These are phyloP conservation scores for Ensete glaucum DNA, from an alignment of 176 grass and related monocot genomes.

Conservation along the genomic window DNA sequence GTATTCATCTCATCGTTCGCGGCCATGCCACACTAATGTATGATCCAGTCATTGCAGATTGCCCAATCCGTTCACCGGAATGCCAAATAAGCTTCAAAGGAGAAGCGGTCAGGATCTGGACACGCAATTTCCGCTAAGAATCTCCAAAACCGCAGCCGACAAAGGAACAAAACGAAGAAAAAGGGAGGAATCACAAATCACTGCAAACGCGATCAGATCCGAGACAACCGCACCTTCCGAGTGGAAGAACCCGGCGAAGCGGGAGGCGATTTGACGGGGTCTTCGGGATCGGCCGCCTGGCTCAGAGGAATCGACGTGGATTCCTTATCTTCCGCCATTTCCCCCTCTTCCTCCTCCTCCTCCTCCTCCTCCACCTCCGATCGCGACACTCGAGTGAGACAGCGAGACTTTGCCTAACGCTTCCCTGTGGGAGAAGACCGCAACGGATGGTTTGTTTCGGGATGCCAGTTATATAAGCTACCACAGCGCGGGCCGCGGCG, in stretches of 20 bases:
- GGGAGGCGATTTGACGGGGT: conserved; percentile 72
- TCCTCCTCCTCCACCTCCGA: neutral
- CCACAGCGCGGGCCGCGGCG: too few relatives aligned
- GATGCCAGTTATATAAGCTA: too few relatives aligned
- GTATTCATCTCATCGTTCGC: too few relatives aligned
- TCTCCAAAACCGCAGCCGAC: neutral
- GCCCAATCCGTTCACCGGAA: too few relatives aligned
- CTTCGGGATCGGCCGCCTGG: conserved; percentile 78
- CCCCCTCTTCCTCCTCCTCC: neutral
- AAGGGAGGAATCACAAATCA: neutral
- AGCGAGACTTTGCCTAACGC: neutral
- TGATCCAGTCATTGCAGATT: too few relatives aligned
- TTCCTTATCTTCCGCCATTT: conserved; percentile 84
- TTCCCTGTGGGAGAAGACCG: neutral
- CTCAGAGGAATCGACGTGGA: conserved; percentile 81
- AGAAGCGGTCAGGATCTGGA: too few relatives aligned
- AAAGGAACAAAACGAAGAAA: neutral
- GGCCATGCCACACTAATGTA: too few relatives aligned
- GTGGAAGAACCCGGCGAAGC: conserved; percentile 78
- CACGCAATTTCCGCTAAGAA: too few relatives aligned
- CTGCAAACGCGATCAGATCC: too few relatives aligned
- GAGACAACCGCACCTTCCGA: conserved; percentile 50
- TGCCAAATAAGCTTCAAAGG: too few relatives aligned
- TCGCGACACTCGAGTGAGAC: neutral
- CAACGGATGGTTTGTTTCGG: too few relatives aligned